These are phyloP conservation scores for Citrus glauca DNA, from an alignment of 345 rosid species.

Conservation along the genomic window DNA sequence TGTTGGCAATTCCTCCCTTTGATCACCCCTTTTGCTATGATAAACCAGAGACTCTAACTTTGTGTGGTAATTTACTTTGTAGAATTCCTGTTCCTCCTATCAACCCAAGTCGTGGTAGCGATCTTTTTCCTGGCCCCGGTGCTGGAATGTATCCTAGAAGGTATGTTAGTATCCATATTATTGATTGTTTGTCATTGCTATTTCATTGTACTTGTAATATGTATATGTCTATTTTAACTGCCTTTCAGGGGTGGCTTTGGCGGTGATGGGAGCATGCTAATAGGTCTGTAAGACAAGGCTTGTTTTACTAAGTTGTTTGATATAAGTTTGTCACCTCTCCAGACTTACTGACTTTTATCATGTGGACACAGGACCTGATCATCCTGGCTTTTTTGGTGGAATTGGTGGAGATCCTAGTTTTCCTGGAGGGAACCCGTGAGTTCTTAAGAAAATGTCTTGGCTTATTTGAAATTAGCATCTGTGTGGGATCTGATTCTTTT, in stretches of 20 bases:
- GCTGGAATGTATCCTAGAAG: conserved; percentile 78
- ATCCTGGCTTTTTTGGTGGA: conserved; percentile 62
- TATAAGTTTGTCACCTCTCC: background rate
- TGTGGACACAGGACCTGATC: conserved; percentile 65
- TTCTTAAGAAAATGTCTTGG: conserved; percentile 3
- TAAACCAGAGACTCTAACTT: background rate
- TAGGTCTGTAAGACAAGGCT: conserved; percentile 45
- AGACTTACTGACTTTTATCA: conserved; percentile 5
- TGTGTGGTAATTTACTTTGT: conserved; percentile 5
- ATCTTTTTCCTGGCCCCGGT: conserved; percentile 66
- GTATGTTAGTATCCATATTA: conserved; percentile 19
- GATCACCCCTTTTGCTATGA: background rate
- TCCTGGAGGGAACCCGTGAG: conserved; percentile 61
- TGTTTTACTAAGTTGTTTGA: background rate
- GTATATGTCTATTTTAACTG: background rate
- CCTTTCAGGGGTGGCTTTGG: conserved; percentile 59
- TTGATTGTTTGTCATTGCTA: background rate
- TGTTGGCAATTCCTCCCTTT: background rate
- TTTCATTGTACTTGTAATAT: background rate
- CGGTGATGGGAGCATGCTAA: conserved; percentile 61
- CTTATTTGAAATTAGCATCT: background rate
- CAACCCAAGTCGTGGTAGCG: conserved; percentile 39
- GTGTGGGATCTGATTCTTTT: background rate
- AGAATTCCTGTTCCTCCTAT: conserved; percentile 62
- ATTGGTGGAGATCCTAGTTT: conserved; percentile 33